Evolutionary conservation across 164 flowering plant genomes (phyloP).

Genomic region (Magnolia officinalis): DNA sequence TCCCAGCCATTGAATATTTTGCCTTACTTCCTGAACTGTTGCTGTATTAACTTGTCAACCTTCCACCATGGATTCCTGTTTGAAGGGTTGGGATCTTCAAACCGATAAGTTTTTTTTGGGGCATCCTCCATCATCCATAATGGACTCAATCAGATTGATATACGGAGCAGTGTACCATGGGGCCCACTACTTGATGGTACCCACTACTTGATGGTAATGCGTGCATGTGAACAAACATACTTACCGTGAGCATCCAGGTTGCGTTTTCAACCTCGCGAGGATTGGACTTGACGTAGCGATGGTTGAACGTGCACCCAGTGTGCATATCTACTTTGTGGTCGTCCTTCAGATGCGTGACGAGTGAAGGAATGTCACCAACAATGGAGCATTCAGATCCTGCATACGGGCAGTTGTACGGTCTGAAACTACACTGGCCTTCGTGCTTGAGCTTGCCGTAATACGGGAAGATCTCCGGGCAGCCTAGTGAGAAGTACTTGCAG

Average conservation of each 20-base stretch:
- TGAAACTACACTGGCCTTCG: slow-evolving; percentile 43
- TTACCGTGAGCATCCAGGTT: slow-evolving; percentile 93
- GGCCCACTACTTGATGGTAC: no score
- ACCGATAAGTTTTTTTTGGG: no score
- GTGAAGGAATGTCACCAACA: slow-evolving; percentile 78
- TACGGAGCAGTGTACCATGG: no score
- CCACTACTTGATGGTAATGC: no score
- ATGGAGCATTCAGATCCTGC: slow-evolving; percentile 83
- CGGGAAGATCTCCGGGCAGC: slow-evolving; percentile 50
- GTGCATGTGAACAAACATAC: slow-evolving; percentile 7
- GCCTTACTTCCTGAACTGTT: no score
- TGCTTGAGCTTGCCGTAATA: slow-evolving; percentile 59
- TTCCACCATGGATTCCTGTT: no score
- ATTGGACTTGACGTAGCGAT: slow-evolving; percentile 89
- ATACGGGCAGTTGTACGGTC: slow-evolving; percentile 61
- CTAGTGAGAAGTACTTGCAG: slow-evolving; percentile 41
- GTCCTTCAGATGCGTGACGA: slow-evolving; percentile 82
- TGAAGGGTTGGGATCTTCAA: no score
- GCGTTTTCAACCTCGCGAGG: slow-evolving; percentile 96
- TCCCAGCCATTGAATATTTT: no score
- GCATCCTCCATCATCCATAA: no score
- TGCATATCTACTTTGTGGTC: slow-evolving; percentile 99
- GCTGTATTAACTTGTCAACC: no score
- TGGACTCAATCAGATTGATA: no score
- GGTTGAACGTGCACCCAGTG: slow-evolving; percentile 86